A percentile compares a stretch with the other conserved stretches of the same genome.
These are phyloP conservation scores for Glycine latifolia DNA, from an alignment of 306 rosid species.

Conservation along the genomic window DNA sequence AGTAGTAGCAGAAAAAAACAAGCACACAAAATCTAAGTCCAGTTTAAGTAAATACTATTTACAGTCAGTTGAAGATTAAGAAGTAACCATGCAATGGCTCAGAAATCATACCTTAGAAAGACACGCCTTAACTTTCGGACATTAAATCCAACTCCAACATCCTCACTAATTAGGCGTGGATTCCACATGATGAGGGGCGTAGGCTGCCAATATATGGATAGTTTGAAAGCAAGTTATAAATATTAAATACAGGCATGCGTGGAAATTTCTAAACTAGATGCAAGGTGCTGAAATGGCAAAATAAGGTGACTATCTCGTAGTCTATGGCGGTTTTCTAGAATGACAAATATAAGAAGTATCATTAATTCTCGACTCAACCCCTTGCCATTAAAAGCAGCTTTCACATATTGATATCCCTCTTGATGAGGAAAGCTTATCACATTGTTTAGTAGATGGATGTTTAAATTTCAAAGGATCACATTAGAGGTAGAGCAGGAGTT, in stretches of 20 bases:
- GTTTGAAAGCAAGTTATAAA: slow-evolving; percentile 29
- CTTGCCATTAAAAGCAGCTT: slow-evolving; percentile 18
- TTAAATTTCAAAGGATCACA: slow-evolving; percentile 36
- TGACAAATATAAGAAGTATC: background rate
- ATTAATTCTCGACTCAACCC: too few relatives aligned
- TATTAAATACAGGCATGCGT: slow-evolving; percentile 6
- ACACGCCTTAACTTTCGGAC: slow-evolving; percentile 83
- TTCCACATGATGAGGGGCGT: slow-evolving; percentile 99
- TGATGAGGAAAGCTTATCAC: slow-evolving; percentile 13
- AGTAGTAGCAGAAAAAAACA: slow-evolving; percentile 23
- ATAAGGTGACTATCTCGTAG: slow-evolving; percentile 26
- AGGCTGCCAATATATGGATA: slow-evolving; percentile 62
- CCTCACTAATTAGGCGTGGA: slow-evolving; percentile 88
- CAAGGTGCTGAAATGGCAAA: slow-evolving; percentile 21
- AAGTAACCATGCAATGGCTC: slow-evolving; percentile 31
- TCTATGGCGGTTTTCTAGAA: slow-evolving; percentile 13
- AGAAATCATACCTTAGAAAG: slow-evolving; percentile 72
- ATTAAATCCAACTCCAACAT: slow-evolving; percentile 94
- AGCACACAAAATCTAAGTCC: slow-evolving; percentile 22
- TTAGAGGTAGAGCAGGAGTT: slow-evolving; percentile 39
- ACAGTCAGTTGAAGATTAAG: slow-evolving; percentile 26
- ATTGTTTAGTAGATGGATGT: slow-evolving; percentile 24
- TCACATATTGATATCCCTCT: slow-evolving; percentile 23
- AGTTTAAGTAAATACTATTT: slow-evolving; percentile 14
- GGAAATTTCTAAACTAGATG: slow-evolving; percentile 29